Conservation (phyloP, 164 flowering plant genomes). For the Vitis labrusca region DNA sequence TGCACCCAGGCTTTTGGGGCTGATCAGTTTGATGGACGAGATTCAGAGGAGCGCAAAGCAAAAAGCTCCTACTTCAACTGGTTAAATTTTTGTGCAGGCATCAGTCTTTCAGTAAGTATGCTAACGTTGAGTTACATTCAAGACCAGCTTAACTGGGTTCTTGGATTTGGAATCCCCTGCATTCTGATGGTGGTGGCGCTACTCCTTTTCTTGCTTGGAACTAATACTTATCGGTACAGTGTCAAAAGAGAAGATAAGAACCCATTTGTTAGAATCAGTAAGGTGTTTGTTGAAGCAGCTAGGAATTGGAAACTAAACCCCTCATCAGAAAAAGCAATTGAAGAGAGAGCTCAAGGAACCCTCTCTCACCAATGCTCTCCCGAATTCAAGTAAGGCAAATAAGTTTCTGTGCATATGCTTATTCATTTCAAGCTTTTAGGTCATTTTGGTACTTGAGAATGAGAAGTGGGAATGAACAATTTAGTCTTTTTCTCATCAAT, state of each 20-base stretch:
- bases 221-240: conserved; percentile 9
- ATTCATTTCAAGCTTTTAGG: too few relatives aligned
- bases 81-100: conserved; percentile 17
- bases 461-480: too few relatives aligned
- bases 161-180: conserved; percentile 24
- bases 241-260: conserved; percentile 15
- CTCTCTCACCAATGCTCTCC: conserved; percentile 11
- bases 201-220: conserved; percentile 20
- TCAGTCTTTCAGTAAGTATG: conserved; percentile 3
- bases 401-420: too few relatives aligned
- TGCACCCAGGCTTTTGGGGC: conserved; percentile 28
- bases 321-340: neutral
- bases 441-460: too few relatives aligned
- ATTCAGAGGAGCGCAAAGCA: conserved; percentile 14
- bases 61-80: conserved; percentile 30
- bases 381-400: conserved; percentile 13
- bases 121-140: conserved; percentile 14
- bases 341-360: conserved; percentile 10
- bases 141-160: conserved; percentile 22
- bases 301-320: conserved; percentile 12
- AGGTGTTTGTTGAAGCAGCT: conserved; percentile 13
- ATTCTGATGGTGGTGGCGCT: conserved; percentile 8
- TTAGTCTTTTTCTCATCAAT: too few relatives aligned
- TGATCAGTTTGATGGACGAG: conserved; percentile 23
- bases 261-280: conserved; percentile 14